Conservation (phyloP, 2,329 filamentous ascomycete species). For the Fusarium solani-melongenae region DNA sequence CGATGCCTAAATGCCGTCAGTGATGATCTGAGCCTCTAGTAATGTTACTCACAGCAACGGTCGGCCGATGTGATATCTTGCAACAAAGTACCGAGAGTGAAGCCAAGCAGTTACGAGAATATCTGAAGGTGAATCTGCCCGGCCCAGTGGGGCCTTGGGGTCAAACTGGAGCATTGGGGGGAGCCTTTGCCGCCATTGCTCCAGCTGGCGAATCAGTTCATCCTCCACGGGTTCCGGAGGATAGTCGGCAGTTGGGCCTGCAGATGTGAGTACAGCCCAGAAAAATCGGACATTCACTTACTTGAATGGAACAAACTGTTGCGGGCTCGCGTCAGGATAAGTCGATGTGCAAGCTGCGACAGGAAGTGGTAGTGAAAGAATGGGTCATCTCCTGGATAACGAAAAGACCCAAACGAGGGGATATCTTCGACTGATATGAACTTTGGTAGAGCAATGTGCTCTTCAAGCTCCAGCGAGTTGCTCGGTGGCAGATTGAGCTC, state of each 20-base stretch:
- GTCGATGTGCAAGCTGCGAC: constrained; percentile 29
- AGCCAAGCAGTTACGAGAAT: constrained; percentile 20
- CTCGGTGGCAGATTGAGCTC: constrained; percentile 27
- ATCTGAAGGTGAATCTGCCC: constrained; percentile 21
- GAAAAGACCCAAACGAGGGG: constrained; percentile 26
- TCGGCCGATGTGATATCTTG: constrained; percentile 30
- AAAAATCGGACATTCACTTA: neutral
- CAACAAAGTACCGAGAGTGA: constrained; percentile 27
- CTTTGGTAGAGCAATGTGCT: constrained; percentile 26
- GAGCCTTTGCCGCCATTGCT: constrained; percentile 17
- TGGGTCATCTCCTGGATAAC: constrained; percentile 30
- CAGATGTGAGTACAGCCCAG: rapidly evolving
- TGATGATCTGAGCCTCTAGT: rapidly evolving
- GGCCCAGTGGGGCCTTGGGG: constrained; percentile 9
- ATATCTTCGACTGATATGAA: constrained; percentile 32
- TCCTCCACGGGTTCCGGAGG: constrained; percentile 29
- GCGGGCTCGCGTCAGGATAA: constrained; percentile 24
- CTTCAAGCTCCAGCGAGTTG: constrained; percentile 20
- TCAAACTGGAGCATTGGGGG: constrained; percentile 30
- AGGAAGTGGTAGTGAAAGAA: constrained; percentile 34
- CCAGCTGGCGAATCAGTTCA: constrained; percentile 27
- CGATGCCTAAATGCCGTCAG: constrained; percentile 12
- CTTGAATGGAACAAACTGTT: constrained; percentile 30
- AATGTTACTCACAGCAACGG: constrained; percentile 11
- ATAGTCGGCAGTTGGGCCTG: constrained; percentile 19